A percentile compares a stretch with the other conserved stretches of the same genome.
Evolutionary conservation across 345 rosid genomes (phyloP).

Genomic region (Garcia nutans): DNA sequence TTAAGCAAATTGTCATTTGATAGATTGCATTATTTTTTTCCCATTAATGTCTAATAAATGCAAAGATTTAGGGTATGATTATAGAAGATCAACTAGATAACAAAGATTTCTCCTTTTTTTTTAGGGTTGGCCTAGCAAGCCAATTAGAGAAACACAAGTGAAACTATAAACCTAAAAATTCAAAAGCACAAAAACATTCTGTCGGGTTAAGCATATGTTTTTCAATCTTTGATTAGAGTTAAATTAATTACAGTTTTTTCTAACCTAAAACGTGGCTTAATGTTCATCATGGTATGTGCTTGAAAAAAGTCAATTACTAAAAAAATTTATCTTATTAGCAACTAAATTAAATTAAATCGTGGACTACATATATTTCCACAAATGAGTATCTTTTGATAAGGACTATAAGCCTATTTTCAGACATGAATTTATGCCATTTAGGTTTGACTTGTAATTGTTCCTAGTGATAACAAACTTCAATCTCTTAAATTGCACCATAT

Average conservation of each 20-base stretch:
- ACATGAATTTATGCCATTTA: conserved; percentile 15
- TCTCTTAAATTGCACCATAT: conserved; percentile 6
- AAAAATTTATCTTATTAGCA: not conserved
- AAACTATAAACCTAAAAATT: not conserved
- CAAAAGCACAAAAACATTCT: conserved; percentile 6
- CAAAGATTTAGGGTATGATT: conserved; percentile 1
- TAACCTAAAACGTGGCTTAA: conserved; percentile 27
- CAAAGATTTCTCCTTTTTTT: not conserved
- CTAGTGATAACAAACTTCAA: conserved; percentile 1
- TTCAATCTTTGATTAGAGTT: conserved; percentile 5
- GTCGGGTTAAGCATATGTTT: conserved; percentile 2
- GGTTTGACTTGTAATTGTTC: conserved; percentile 15
- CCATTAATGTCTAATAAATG: not conserved
- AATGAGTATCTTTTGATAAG: conserved; percentile 25
- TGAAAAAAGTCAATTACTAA: conserved; percentile 23
- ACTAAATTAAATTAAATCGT: too few species aligned
- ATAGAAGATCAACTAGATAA: not conserved
- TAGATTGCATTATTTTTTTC: not conserved
- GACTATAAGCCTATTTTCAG: conserved; percentile 4
- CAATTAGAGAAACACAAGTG: conserved; percentile 11
- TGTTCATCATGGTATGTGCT: conserved; percentile 11
- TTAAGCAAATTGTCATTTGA: conserved; percentile 12
- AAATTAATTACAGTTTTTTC: not conserved
- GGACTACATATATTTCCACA: not conserved
- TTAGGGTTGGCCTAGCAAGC: not conserved